phyloP scores from a whole-genome alignment of 2,329 filamentous ascomycete species.

The Claviceps purpurea region DNA sequence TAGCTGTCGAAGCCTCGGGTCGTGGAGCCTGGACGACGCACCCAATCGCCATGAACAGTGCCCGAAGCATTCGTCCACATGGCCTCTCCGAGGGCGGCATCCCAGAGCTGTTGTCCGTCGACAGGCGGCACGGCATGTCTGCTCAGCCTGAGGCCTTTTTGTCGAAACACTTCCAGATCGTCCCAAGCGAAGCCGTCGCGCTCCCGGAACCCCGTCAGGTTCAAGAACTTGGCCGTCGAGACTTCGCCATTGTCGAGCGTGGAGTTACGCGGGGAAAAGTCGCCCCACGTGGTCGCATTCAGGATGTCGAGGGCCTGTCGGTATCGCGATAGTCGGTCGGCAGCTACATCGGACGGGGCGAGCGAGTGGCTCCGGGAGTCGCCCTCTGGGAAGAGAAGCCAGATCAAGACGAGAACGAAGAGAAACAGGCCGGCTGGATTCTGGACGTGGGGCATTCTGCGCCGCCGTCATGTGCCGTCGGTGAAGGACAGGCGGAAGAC shows the following conservation, averaged over 20 bases:
- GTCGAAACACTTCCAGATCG: conserved; percentile 51
- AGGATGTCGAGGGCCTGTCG: conserved; percentile 38
- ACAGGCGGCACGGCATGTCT: conserved; percentile 34
- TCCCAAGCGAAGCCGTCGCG: conserved; percentile 70
- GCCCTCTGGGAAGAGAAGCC: conserved; percentile 24
- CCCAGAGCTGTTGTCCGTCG: conserved; percentile 27
- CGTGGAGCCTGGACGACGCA: conserved; percentile 39
- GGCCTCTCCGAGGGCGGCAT: conserved; percentile 23
- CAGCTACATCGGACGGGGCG: conserved; percentile 21
- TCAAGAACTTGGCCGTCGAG: conserved; percentile 35
- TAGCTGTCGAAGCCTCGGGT: conserved; percentile 33
- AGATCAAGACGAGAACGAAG: conserved; percentile 23
- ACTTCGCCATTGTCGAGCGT: conserved; percentile 13
- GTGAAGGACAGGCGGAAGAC: background rate
- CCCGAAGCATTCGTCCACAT: conserved; percentile 73
- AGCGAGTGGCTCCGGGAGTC: conserved; percentile 21
- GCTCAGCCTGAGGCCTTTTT: conserved; percentile 50
- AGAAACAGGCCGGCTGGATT: conserved; percentile 22
- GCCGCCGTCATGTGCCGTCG: conserved; percentile 6
- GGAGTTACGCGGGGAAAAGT: conserved; percentile 35
- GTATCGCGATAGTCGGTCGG: conserved; percentile 36
- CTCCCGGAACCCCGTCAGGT: conserved; percentile 63
- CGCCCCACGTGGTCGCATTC: conserved; percentile 44
- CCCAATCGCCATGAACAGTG: conserved; percentile 64
- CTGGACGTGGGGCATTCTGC: conserved; percentile 31